These are phyloP conservation scores for Lactuca saligna DNA, from an alignment of 129 eudicot genomes.

Conservation along the genomic window DNA sequence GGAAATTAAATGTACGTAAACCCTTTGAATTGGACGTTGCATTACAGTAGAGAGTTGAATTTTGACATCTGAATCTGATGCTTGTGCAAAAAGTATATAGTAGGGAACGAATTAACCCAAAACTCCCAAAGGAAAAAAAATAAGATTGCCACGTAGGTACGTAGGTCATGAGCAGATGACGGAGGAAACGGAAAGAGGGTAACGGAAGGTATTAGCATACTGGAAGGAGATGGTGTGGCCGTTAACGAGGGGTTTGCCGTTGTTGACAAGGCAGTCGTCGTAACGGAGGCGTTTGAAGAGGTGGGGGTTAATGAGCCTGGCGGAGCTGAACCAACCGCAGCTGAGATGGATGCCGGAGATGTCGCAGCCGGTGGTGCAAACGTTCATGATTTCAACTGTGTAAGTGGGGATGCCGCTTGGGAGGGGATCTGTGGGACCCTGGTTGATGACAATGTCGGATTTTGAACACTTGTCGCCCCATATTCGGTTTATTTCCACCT, in stretches of 20 bases:
- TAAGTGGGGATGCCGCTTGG: slow-evolving; percentile 84
- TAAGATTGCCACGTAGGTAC: neutral
- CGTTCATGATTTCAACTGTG: slow-evolving; percentile 79
- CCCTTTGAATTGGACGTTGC: neutral
- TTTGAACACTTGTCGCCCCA: slow-evolving; percentile 78
- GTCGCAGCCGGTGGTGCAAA: slow-evolving; percentile 41
- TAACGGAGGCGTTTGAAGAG: slow-evolving; percentile 36
- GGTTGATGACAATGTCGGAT: slow-evolving; percentile 74
- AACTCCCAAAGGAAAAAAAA: too few relatives aligned
- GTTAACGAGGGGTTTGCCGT: slow-evolving; percentile 59
- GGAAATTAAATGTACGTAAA: neutral
- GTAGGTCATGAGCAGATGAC: slow-evolving; percentile 43
- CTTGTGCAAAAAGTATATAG: too few relatives aligned
- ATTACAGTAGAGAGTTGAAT: neutral
- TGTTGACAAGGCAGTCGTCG: slow-evolving; percentile 77
- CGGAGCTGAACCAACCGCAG: slow-evolving; percentile 45
- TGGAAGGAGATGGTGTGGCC: slow-evolving; percentile 70
- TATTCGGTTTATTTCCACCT: slow-evolving; percentile 53
- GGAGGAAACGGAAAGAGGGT: slow-evolving; percentile 71
- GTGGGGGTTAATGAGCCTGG: slow-evolving; percentile 35
- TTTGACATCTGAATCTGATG: neutral
- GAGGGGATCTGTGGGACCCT: slow-evolving; percentile 69
- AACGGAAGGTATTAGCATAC: slow-evolving; percentile 77
- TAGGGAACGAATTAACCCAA: too few relatives aligned
- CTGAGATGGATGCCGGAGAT: slow-evolving; percentile 39